Base-by-base conservation (phyloP, 2,329 filamentous ascomycete species). In the Phialophora macrospora region DNA sequence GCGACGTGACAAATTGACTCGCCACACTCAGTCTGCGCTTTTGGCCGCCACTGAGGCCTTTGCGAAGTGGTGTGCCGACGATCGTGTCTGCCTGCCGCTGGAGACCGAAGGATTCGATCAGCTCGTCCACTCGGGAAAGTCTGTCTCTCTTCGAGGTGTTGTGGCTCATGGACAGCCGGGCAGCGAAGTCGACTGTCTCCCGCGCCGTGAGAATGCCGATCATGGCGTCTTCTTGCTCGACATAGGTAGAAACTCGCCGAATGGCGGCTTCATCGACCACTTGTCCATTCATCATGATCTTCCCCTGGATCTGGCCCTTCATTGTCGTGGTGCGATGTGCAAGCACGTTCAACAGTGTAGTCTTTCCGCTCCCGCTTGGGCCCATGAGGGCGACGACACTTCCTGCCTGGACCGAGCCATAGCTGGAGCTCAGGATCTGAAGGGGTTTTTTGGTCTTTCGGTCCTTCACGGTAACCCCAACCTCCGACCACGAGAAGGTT, bases 151-250 rank as follows among this genome's bases (percentile, higher is more conserved):
- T 86, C 68, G 78, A 79, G 41, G 87, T 78, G 2, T 79, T 79
- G 24, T 79, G 82, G 0, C 84, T 76, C 71, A 89, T 72, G 66
- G 87, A 78, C 3, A 96, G 84, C 30, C 89, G 85, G 0, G 91
- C 90, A 0, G 91, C 89, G 75, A 96, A 96, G 68, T 87, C 80
- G 66, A 96, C 79, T 0, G 92, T 96, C 80, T 96, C 92, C 30
- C 85, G 82, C 8, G 94, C 90, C 0, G 92, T 96, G 69, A 96
- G 80, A 0, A 89, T 89, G 4, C 92, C 92, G 58, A 94, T 90
- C 12, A 96, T 82, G 0, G 91, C 89, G 80, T 96, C 92, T 70
- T 96, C 91, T 76, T 96, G 92, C 79, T 96, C 92, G 24, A 96
- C 92, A 74, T 93, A 96, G 55, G 87, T 87, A 62, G 86, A 89